Base-by-base conservation (phyloP, 352 stramenopile species). In the Phytopythium aichiense region DNA sequence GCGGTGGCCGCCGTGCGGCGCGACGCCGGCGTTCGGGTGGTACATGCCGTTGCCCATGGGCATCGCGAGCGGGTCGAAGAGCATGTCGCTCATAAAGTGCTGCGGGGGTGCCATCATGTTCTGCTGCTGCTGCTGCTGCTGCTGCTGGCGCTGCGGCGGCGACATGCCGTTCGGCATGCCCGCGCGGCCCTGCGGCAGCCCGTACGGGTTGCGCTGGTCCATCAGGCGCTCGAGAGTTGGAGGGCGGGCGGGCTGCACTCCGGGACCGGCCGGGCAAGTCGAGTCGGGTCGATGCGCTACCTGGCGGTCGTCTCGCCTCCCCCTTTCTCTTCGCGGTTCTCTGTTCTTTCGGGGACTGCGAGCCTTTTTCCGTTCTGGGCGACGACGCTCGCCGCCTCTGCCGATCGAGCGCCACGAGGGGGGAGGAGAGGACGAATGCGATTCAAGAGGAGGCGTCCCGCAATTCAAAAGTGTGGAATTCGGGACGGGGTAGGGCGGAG, bases 31-130 rank as follows among this genome's bases (percentile, higher is more conserved):
- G 33, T 77, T 69, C 46, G 68, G 71, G 56, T 87, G 77, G 66
- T 80, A 82, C 73, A 87, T 71, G 56, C 72, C 71, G 68, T 82
- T 81, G 64, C 61, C 75, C 73, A 89, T 88, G 48, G 72, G 70
- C 66, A 81, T 79, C 4, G 49, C 51, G 64, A 89, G 77, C 52
- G 78, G 75, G 68, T 89, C 79, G 60, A 90, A 92, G 69, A 92
- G 75, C 71, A 90, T 87, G 56, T 92, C 81, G 68, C 77, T 77
- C 79, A 90, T 88, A 63, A 88, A 92, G 58, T 84, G 76, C 66
- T 80, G 77, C 64, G 75, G 76, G 55, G 69, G 67, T 20, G 15
- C 23, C 51, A 57, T 57, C 20, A 76, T 78, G 61, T 79, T 79
- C 46, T 79, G 77, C 58, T 79, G 60, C 30, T 28, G 31, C 51